Base-by-base conservation (phyloP, 208 protist species). In the Crithidia thermophila region DNA sequence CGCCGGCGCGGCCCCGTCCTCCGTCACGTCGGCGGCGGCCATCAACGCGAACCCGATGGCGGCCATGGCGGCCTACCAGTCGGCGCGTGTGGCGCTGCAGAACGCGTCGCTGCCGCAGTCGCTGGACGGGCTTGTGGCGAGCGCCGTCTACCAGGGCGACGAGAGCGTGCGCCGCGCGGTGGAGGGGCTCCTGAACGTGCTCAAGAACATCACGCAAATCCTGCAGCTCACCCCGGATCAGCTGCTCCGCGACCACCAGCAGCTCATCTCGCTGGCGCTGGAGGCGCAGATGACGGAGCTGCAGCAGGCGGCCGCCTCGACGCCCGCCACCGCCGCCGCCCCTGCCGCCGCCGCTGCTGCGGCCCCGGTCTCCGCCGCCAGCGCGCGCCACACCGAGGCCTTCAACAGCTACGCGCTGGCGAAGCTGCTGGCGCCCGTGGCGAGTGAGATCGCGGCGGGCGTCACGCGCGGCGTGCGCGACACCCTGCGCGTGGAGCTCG, bases 251-350 rank as follows among this genome's bases (percentile, higher is more conserved):
- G 91, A 92, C 40, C 84, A 93, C 55, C 77, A 91, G 59, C 82
- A 93, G 74, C 79, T 96, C 23, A 51, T 96, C 31, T 84, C 78
- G 43, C 70, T 96, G 13, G 79, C 87, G 10, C 75, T 96, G 30
- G 88, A 96, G 75, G 91, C 91, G 49, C 88, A 96, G 77, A 96
- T 96, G 86, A 94, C 91, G 43, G 84, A 93, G 78, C 80, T 96
- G 33, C 88, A 94, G 76, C 61, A 60, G 21, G 6, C 39, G 27
- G 27, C 43, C 6, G 42, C 56, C 11, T 18, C 47, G 28, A 49
- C 63, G 10, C 16, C 37, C 10, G 30, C 53, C 21, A 27, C 67
- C n/a, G 36, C 31, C n/a, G 28, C 66, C 0, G 30, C 47, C 14
- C 31, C 39, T 11, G 42, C 21, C 10, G 18, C 47, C 9, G 16